Percentiles rank a stretch among this genome's conserved stretches.
These are phyloP conservation scores for Dictyostelium intermedium DNA, from an alignment of 78 protist genomes.

Conservation along the genomic window DNA sequence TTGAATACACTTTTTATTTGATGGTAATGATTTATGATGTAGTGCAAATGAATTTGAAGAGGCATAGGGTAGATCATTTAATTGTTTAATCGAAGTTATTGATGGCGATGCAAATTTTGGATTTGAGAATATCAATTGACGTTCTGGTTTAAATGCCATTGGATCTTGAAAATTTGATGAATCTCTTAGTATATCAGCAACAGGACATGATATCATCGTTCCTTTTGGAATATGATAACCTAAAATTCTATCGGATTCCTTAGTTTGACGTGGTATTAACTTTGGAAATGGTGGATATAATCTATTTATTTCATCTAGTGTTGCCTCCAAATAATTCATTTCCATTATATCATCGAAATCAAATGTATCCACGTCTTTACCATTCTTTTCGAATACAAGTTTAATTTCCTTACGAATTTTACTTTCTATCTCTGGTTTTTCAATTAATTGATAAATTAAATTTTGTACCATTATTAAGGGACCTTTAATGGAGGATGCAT, in stretches of 20 bases:
- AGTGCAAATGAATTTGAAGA: not conserved
- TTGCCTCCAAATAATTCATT: slow-evolving; percentile 32
- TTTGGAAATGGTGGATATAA: slow-evolving; percentile 39
- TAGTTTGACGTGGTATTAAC: slow-evolving; percentile 30
- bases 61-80: not conserved
- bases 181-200: slow-evolving; percentile 8
- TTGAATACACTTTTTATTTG: not conserved
- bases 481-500: not conserved
- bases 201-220: slow-evolving; percentile 35
- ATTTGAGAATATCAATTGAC: not conserved
- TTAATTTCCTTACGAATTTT: slow-evolving; percentile 24
- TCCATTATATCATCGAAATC: not conserved
- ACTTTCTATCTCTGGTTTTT: slow-evolving; percentile 32
- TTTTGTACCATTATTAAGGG: not conserved
- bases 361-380: not conserved
- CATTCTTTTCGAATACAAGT: not conserved
- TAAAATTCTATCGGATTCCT: slow-evolving; percentile 25
- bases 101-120: slow-evolving; percentile 11
- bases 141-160: slow-evolving; percentile 39
- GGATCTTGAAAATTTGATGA: slow-evolving; percentile 20
- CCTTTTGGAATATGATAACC: slow-evolving; percentile 64
- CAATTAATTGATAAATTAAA: not conserved
- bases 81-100: not conserved
- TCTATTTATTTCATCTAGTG: slow-evolving; percentile 5
- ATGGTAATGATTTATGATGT: not conserved